phyloP scores from a whole-genome alignment of 108 stramenopile genomes.

The Hondaea fermentalgiana region DNA sequence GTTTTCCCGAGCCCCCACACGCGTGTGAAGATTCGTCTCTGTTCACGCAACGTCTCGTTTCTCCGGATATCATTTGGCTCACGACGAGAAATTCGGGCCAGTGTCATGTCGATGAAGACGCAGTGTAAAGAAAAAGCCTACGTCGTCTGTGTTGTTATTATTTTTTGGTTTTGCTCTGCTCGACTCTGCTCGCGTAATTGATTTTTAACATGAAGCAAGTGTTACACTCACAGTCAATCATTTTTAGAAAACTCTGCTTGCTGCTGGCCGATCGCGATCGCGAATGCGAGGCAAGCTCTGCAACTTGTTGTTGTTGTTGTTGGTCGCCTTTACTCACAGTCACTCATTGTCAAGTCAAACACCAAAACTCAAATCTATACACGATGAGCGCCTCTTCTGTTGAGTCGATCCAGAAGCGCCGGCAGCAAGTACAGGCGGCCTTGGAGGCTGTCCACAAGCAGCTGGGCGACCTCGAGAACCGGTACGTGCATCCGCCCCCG shows the following conservation, averaged over 20 bases:
- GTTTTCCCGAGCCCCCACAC: conserved; percentile 3
- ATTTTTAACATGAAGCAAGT: too few species aligned
- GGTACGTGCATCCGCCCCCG: neutral
- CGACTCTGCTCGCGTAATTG: too few species aligned
- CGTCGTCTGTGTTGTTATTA: too few species aligned
- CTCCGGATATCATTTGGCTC: neutral
- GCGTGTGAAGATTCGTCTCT: neutral
- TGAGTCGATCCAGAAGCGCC: neutral
- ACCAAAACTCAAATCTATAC: neutral
- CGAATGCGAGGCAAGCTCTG: too few species aligned
- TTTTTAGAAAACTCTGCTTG: too few species aligned
- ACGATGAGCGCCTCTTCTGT: neutral
- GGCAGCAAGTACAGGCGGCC: neutral
- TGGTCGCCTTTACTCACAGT: too few species aligned
- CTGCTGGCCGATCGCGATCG: too few species aligned
- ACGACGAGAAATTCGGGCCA: neutral
- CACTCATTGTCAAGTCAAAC: neutral
- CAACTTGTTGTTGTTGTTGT: too few species aligned
- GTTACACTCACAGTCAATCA: too few species aligned
- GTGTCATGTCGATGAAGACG: too few species aligned
- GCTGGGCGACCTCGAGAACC: neutral
- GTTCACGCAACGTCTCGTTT: neutral
- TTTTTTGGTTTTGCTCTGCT: too few species aligned
- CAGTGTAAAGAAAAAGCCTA: too few species aligned
- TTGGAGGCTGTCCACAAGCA: neutral